These are phyloP conservation scores for Castanopsis chinensis DNA, from an alignment of 306 rosid genomes.

Conservation along the genomic window DNA sequence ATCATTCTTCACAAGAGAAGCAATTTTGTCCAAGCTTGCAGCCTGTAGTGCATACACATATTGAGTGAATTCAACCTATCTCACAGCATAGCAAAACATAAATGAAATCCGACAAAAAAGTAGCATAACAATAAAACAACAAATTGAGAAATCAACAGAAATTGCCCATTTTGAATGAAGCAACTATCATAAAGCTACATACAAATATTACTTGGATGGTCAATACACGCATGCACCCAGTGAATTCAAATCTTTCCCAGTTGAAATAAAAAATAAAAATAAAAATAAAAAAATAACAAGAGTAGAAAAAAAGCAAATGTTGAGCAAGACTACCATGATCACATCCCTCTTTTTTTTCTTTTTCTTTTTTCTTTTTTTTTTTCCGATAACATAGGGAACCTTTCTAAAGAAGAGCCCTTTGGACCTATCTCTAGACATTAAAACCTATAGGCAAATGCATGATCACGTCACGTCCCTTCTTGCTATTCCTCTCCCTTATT, in stretches of 20 bases:
- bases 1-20: constrained; percentile 48
- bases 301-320: background rate
- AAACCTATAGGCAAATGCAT: too few relatives aligned
- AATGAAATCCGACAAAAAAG: background rate
- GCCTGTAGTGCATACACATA: constrained; percentile 46
- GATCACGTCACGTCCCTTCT: background rate
- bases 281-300: too few relatives aligned
- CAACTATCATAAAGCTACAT: background rate
- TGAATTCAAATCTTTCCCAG: background rate
- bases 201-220: background rate
- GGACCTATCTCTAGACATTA: too few relatives aligned
- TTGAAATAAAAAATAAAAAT: too few relatives aligned
- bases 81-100: background rate
- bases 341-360: background rate
- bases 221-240: too few relatives aligned
- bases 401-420: too few relatives aligned
- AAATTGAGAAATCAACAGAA: background rate
- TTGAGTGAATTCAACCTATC: background rate
- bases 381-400: too few relatives aligned
- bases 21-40: constrained; percentile 65
- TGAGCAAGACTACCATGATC: background rate
- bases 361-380: too few relatives aligned
- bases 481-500: background rate
- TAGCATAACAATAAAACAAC: background rate
- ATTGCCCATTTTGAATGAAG: background rate